Conservation (phyloP, 495 filamentous ascomycete species). For the Lasiosphaeris hirsuta region DNA sequence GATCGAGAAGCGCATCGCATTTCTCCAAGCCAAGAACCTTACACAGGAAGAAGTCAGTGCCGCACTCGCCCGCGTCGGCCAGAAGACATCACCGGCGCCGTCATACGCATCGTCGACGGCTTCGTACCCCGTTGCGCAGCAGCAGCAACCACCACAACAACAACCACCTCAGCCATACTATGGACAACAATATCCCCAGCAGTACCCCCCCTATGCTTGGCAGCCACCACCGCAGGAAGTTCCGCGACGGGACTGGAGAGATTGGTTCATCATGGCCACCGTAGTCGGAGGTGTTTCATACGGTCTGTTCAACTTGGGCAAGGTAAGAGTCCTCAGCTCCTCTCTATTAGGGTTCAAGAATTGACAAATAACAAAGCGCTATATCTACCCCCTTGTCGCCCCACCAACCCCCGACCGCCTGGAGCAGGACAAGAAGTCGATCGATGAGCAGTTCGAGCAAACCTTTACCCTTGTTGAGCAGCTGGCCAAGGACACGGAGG, state of each 20-base stretch:
- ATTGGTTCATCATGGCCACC: conserved; percentile 98
- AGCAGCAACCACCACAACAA: conserved; percentile 1
- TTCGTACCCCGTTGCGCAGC: conserved; percentile 38
- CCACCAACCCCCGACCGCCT: conserved; percentile 91
- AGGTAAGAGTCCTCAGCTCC: conserved; percentile 46
- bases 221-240: conserved; percentile 57
- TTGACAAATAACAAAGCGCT: conserved; percentile 59
- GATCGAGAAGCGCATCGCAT: conserved; percentile 88
- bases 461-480: conserved; percentile 91
- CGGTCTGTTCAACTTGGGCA: conserved; percentile 80
- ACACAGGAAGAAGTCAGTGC: conserved; percentile 91
- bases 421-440: conserved; percentile 84
- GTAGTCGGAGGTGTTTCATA: conserved; percentile 82
- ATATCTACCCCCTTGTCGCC: conserved; percentile 83
- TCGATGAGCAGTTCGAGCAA: conserved; percentile 87
- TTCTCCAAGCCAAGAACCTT: conserved; percentile 94
- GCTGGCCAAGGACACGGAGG: conserved; percentile 80
- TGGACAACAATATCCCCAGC: conserved; percentile 56
- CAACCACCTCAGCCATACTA: conserved; percentile 60
- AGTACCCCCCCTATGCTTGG: conserved; percentile 61
- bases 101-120: conserved; percentile 48
- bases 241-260: conserved; percentile 89
- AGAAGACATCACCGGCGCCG: conserved; percentile 49
- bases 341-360: neutral
- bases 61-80: conserved; percentile 70